A percentile compares a stretch with the other conserved stretches of the same genome.
Conservation (phyloP, 176 grass and related monocot genomes). For the Bromus sterilis region DNA sequence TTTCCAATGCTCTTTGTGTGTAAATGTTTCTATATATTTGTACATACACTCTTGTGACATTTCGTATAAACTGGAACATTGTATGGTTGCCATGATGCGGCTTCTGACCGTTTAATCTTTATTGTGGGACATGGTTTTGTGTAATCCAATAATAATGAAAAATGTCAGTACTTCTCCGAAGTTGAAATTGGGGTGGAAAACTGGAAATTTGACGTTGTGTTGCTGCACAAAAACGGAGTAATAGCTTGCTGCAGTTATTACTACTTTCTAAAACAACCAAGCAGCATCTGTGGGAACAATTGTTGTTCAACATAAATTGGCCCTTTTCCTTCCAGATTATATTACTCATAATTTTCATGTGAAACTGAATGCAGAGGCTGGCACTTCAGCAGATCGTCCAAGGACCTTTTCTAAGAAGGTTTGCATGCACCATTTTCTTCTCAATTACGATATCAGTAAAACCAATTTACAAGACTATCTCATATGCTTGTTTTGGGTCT, state of each 20-base stretch:
- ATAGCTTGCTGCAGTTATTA: too few species aligned
- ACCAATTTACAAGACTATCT: not conserved
- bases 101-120: not conserved
- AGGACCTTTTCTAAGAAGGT: conserved; percentile 55
- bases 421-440: not conserved
- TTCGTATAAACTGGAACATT: not conserved
- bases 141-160: not conserved
- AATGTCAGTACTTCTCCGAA: not conserved
- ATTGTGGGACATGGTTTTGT: not conserved
- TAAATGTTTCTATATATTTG: not conserved
- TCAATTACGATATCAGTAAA: not conserved
- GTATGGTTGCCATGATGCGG: not conserved
- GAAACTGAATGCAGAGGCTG: conserved; percentile 57
- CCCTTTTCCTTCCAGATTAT: not conserved
- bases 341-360: conserved; percentile 13
- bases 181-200: not conserved
- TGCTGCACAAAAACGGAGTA: too few species aligned
- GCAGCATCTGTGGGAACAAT: not conserved
- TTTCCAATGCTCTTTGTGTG: not conserved
- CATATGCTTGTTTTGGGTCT: not conserved
- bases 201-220: not conserved
- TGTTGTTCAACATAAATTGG: not conserved
- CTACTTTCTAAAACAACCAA: not conserved
- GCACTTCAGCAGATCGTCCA: conserved; percentile 54
- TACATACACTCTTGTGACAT: not conserved